Evolutionary conservation across 352 stramenopile genomes (phyloP).

Genomic region (Globisporangium parvum): DNA sequence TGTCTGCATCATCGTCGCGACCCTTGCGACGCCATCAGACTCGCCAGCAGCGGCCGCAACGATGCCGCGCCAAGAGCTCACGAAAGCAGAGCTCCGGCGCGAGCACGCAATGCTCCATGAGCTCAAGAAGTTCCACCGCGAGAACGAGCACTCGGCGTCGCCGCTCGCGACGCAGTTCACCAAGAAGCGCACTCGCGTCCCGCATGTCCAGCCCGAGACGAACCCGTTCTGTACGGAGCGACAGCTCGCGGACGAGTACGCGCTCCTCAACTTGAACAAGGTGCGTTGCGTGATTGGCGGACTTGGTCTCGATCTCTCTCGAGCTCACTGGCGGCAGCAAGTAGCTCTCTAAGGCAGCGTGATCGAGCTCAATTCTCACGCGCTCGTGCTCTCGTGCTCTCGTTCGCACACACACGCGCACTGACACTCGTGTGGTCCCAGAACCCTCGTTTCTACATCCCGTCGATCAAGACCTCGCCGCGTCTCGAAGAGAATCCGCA

Average conservation of each 20-base stretch:
- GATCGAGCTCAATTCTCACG: too few relatives aligned
- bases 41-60: neutral
- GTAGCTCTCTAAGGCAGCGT: too few relatives aligned
- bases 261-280: constrained; percentile 78
- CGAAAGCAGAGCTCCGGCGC: constrained; percentile 19
- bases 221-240: constrained; percentile 74
- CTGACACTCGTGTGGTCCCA: constrained; percentile 7
- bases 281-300: constrained; percentile 15
- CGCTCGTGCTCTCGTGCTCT: too few relatives aligned
- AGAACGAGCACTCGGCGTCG: constrained; percentile 24
- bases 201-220: constrained; percentile 41
- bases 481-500: constrained; percentile 48
- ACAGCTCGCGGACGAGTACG: constrained; percentile 69
- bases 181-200: constrained; percentile 62
- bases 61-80: constrained; percentile 6
- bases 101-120: constrained; percentile 69
- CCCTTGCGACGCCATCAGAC: neutral
- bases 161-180: constrained; percentile 45
- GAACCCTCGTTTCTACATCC: constrained; percentile 72
- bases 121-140: constrained; percentile 59
- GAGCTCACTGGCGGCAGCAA: too few relatives aligned
- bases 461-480: constrained; percentile 38
- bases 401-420: neutral
- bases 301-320: too few relatives aligned
- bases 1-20: too few relatives aligned